Base-by-base conservation (phyloP, 163 green algal genomes). In the Coccomyxa subellipsoidea region DNA sequence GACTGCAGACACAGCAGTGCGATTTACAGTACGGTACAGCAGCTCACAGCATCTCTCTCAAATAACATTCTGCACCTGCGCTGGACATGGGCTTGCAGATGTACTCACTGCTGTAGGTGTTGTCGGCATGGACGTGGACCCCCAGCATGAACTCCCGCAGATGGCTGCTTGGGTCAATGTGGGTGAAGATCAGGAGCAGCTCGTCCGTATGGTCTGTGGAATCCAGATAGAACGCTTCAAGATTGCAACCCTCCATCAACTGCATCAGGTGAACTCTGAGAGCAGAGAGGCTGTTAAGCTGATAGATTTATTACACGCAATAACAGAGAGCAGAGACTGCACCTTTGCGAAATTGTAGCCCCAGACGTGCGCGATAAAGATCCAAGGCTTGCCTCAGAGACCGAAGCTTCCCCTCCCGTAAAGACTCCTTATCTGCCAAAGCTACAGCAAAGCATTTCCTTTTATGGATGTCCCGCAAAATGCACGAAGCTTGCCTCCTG, bases 181-280 rank as follows among this genome's bases (percentile, higher is more conserved):
- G 70, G 18, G 70, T 77, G 70, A 77, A 77, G 27, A 77, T 7
- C 8, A 77, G 21, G 31, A 77, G 70, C 70, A 77, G 25, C 70
- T 77, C 70, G 4, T 40, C 70, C 18, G 21, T 47, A 8, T 40
- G 18, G 4, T 77, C 70, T 77, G n/a, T n/a, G n/a, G n/a, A n/a
- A n/a, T n/a, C n/a, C n/a, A n/a, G n/a, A n/a, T n/a, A n/a, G n/a
- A n/a, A n/a, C n/a, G n/a, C n/a, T n/a, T n/a, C n/a, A n/a, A n/a
- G n/a, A n/a, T n/a, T n/a, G n/a, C n/a, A n/a, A n/a, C n/a, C n/a
- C n/a, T n/a, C n/a, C n/a, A n/a, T n/a, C n/a, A n/a, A n/a, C n/a
- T n/a, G n/a, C n/a, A n/a, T n/a, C n/a, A n/a, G n/a, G n/a, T n/a
- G n/a, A n/a, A n/a, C n/a, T n/a, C n/a, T n/a, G n/a, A n/a, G n/a